These are phyloP conservation scores for Tricholoma sp. DNA, from an alignment of 768 basidiomycete species.

Conservation along the genomic window DNA sequence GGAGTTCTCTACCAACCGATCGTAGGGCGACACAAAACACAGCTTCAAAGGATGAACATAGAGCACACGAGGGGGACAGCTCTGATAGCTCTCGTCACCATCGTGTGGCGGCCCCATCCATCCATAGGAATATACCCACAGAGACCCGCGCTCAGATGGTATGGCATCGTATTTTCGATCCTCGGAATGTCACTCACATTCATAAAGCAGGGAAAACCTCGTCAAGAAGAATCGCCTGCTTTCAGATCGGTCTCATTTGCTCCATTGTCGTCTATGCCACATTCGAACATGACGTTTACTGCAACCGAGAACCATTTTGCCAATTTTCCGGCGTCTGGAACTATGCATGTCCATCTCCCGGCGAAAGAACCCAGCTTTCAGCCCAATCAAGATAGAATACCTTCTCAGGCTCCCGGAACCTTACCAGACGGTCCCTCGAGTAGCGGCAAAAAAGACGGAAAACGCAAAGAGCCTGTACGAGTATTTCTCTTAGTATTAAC, in stretches of 20 bases:
- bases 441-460: constrained; percentile 9
- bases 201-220: constrained; percentile 6
- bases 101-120: constrained; percentile 5
- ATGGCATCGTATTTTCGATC: not conserved
- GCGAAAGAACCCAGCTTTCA: constrained; percentile 13
- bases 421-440: constrained; percentile 2
- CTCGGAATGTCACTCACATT: constrained; percentile 1
- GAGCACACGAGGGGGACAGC: constrained; percentile 13
- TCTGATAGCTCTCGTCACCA: constrained; percentile 28
- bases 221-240: constrained; percentile 1
- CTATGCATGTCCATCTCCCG: constrained; percentile 16
- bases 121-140: constrained; percentile 30
- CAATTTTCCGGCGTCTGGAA: not conserved
- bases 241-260: constrained; percentile 1
- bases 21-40: not conserved
- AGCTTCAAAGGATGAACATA: constrained; percentile 4
- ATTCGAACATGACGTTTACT: not conserved
- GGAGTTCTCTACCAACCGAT: not conserved
- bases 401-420: constrained; percentile 8
- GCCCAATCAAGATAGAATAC: constrained; percentile 7
- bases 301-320: constrained; percentile 8
- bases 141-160: constrained; percentile 9
- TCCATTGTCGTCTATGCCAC: constrained; percentile 3
- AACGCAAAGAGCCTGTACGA: constrained; percentile 9
- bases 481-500: not conserved